Percentiles rank a stretch among this genome's conserved stretches.
phyloP scores from a whole-genome alignment of 345 rosid genomes.

The Turnera subulata region DNA sequence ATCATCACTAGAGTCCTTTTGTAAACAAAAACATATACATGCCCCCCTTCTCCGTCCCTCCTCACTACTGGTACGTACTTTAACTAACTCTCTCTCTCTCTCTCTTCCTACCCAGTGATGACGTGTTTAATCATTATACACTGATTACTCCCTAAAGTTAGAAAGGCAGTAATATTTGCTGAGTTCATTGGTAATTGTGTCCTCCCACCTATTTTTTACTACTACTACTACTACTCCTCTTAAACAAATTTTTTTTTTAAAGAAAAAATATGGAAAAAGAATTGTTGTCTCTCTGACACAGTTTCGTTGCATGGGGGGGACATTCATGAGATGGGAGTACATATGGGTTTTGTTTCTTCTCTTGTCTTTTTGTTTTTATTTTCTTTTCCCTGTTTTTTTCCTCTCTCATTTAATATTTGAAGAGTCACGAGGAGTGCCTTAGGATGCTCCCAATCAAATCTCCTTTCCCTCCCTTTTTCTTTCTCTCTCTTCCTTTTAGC shows the following conservation, averaged over 20 bases:
- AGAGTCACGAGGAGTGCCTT: conserved; percentile 39
- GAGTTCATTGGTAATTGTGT: too few relatives aligned
- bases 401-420: conserved; percentile 3
- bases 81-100: too few relatives aligned
- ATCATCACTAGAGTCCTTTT: too few relatives aligned
- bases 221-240: too few relatives aligned
- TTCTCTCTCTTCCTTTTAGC: background rate
- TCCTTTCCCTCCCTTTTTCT: background rate
- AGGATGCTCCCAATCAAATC: conserved; percentile 16
- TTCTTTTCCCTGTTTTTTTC: conserved; percentile 14
- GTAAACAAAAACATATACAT: background rate
- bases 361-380: conserved; percentile 34
- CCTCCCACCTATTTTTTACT: too few relatives aligned
- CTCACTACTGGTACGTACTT: too few relatives aligned
- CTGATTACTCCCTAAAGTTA: too few relatives aligned
- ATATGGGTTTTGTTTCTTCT: conserved; percentile 24
- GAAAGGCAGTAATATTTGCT: too few relatives aligned
- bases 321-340: too few relatives aligned
- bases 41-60: too few relatives aligned
- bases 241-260: background rate
- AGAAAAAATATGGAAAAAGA: background rate
- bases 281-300: conserved; percentile 34
- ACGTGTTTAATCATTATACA: too few relatives aligned
- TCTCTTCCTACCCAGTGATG: too few relatives aligned
- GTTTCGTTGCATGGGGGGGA: conserved; percentile 44